Conservation (phyloP, 345 rosid species). For the Brassica rapa region DNA sequence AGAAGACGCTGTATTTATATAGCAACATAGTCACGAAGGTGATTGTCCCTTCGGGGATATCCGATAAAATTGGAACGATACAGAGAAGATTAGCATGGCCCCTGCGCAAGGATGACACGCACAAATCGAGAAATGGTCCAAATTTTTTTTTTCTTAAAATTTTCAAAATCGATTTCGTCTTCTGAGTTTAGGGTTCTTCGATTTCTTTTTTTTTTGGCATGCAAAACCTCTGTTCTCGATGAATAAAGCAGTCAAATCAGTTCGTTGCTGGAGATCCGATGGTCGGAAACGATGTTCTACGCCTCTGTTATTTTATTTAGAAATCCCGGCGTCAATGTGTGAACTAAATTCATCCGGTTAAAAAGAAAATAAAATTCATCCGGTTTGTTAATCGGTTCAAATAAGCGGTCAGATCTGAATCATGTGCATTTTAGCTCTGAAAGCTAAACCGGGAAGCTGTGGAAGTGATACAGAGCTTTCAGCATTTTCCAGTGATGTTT, state of each 20-base stretch:
- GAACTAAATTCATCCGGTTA: neutral
- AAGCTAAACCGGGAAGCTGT: too few species aligned
- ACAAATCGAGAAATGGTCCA: conserved; percentile 8
- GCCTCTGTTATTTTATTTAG: neutral
- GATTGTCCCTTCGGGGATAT: conserved; percentile 4
- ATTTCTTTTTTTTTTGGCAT: neutral
- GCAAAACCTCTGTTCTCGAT: neutral
- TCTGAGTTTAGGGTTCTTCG: neutral
- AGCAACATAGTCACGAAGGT: neutral
- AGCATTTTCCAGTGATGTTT: too few species aligned
- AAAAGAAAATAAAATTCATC: neutral
- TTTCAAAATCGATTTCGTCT: neutral
- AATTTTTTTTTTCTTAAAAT: neutral
- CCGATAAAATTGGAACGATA: conserved; percentile 9
- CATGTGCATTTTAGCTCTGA: neutral
- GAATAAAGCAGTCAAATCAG: neutral
- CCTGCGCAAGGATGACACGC: conserved; percentile 10
- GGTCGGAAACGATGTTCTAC: neutral
- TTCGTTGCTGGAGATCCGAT: neutral
- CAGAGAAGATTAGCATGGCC: conserved; percentile 11
- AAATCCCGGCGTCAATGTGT: neutral
- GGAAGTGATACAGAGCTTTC: too few species aligned
- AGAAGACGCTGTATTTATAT: neutral
- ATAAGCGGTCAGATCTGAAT: neutral
- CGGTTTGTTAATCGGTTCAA: neutral